phyloP scores from a whole-genome alignment of 371 early-diverging fungal species.

The Mortierella sp. region DNA sequence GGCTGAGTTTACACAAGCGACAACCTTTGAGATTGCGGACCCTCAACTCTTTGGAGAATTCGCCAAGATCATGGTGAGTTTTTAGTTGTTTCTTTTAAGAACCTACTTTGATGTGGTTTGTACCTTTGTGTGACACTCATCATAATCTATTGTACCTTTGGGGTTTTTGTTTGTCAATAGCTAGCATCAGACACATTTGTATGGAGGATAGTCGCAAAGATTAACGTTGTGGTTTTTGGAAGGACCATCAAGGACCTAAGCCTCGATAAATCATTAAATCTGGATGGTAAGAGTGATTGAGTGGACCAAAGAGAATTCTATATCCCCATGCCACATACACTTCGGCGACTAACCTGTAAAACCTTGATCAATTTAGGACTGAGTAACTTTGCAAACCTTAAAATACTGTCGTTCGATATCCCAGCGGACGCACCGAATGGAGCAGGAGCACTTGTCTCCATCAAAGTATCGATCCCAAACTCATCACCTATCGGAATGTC shows the following conservation, averaged over 20 bases:
- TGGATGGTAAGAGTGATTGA: constrained; percentile 25
- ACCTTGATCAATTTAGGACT: constrained; percentile 18
- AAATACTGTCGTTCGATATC: constrained; percentile 40
- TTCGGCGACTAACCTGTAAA: background rate
- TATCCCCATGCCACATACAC: no score
- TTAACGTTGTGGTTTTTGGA: constrained; percentile 38
- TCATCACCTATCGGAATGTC: constrained; percentile 47
- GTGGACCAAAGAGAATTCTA: background rate
- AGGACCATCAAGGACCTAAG: constrained; percentile 40
- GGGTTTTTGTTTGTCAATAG: constrained; percentile 6
- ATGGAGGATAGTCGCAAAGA: constrained; percentile 32
- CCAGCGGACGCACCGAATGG: constrained; percentile 46
- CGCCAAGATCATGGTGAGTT: constrained; percentile 48
- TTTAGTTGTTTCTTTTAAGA: background rate
- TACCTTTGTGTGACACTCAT: background rate
- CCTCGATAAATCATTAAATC: constrained; percentile 28
- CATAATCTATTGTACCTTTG: background rate
- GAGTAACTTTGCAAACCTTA: constrained; percentile 36
- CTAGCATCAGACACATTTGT: constrained; percentile 30
- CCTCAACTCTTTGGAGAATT: constrained; percentile 45
- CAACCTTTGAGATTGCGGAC: constrained; percentile 40
- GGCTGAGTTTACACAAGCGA: constrained; percentile 31
- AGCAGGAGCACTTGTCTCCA: constrained; percentile 32
- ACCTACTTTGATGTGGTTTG: background rate
- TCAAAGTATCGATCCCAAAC: constrained; percentile 39